These are phyloP conservation scores for Agrocybe chaxingu DNA, from an alignment of 768 basidiomycete genomes.

Conservation along the genomic window DNA sequence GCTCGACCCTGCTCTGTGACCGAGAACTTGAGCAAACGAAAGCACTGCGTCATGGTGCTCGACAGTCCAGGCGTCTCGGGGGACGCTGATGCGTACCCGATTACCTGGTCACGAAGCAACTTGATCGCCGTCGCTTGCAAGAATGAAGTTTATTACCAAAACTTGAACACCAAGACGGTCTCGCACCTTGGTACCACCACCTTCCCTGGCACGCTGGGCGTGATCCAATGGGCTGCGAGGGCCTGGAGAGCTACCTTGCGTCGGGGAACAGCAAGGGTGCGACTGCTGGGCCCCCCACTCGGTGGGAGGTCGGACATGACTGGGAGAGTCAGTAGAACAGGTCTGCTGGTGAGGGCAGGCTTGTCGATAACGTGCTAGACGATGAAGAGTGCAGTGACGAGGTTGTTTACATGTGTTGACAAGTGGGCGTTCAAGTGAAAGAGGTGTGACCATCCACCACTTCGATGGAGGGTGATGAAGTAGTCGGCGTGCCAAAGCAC, in stretches of 20 bases:
- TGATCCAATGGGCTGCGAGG: constrained; percentile 49
- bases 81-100: constrained; percentile 53
- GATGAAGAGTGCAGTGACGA: no score
- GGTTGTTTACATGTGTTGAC: no score
- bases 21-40: constrained; percentile 52
- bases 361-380: no score
- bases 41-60: constrained; percentile 56
- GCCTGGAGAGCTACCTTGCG: constrained; percentile 40
- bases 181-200: constrained; percentile 40
- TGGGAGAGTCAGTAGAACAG: no score
- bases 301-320: no score
- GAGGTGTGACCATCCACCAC: no score
- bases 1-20: constrained; percentile 44
- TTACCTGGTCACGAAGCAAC: constrained; percentile 59
- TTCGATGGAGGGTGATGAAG: no score
- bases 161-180: constrained; percentile 53
- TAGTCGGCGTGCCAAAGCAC: no score
- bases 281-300: no score
- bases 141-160: constrained; percentile 58
- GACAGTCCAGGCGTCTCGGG: constrained; percentile 61
- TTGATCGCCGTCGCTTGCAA: constrained; percentile 62
- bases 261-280: constrained; percentile 48
- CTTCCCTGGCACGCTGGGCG: constrained; percentile 36
- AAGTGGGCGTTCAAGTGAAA: no score
- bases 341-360: no score